phyloP scores from a whole-genome alignment of 257 asterid species.

The Oldenlandia corymbosa region DNA sequence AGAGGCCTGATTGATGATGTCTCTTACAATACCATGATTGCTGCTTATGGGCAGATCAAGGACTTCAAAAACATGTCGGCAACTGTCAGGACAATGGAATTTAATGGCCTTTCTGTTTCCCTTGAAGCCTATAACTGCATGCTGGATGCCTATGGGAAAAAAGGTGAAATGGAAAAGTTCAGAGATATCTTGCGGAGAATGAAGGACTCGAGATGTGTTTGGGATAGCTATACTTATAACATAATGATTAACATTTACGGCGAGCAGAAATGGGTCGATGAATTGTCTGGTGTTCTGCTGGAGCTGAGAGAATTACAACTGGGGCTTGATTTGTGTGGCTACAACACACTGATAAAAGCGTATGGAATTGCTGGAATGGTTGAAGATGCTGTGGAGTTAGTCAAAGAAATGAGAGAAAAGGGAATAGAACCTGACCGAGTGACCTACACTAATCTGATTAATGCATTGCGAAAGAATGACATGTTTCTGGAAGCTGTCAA shows the following conservation, averaged over 20 bases:
- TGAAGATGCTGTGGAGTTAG: conserved; percentile 55
- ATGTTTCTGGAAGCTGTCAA: conserved; percentile 90
- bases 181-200: conserved; percentile 59
- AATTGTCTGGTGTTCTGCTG: conserved; percentile 42
- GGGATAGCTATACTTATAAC: conserved; percentile 64
- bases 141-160: conserved; percentile 92
- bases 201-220: conserved; percentile 60
- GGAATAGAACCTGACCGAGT: conserved; percentile 67
- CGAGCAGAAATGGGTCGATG: conserved; percentile 77
- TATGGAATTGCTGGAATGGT: conserved; percentile 73
- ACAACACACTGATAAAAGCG: conserved; percentile 83
- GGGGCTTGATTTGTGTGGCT: conserved; percentile 78
- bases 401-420: conserved; percentile 75
- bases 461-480: conserved; percentile 62
- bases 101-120: conserved; percentile 80
- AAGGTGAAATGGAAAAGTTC: conserved; percentile 87
- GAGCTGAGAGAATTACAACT: conserved; percentile 55
- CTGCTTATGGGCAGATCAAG: conserved; percentile 72
- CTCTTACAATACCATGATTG: conserved; percentile 79
- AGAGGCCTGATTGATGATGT: conserved; percentile 58
- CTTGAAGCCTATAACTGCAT: conserved; percentile 84
- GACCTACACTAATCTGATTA: conserved; percentile 62
- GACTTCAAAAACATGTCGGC: conserved; percentile 74
- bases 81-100: conserved; percentile 59
- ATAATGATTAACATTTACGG: conserved; percentile 78